Evolutionary conservation across 371 early-diverging fungal genomes (phyloP), one percentile per base, ranked within the genome.

Genomic region (Neoconidiobolus thromboides): DNA sequence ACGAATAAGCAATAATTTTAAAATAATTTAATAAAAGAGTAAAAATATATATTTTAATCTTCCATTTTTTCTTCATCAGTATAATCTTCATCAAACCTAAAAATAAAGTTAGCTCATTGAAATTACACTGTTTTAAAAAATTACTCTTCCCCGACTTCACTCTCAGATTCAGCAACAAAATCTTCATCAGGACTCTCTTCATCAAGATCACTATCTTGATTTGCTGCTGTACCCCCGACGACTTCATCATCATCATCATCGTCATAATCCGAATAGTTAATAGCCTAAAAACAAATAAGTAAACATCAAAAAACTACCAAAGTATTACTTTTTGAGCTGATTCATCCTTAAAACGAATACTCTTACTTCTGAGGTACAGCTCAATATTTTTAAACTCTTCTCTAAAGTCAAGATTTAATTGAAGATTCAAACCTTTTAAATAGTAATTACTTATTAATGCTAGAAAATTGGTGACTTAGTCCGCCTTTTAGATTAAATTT

Each of bases 361-460:
- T 83, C 74, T 92, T 90, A 60, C 71, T 69, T 49, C 78, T 73
- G 71, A 92, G 74, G 64, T 84, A 94, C 52, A 78, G 76, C 61
- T 86, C 88, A 54, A 96, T 70, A 61, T 76, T 77, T 4, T 81
- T 75, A 65, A 87, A 86, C 65, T 96, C 97, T 70, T 94, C 94
- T 46, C 87, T 81, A 57, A 43, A 63, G 60, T 36, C 26, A 43
- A 60, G 44, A 43, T 42, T 2, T 41, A 47, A 15, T 36, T 53
- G n/a, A 37, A 15, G 26, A 57, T 50, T 43, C 43, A 43, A 12
- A 58, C 26, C 26, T 26, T 26, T 26, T 26, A 39, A 12, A 59
- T 3, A 55, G 52, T 3, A 47, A 62, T 4, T 63, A 74, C 76
- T 82, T 68, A 54, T 85, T 78, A 58, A 96, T 86, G 65, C 86